Conservation (phyloP, 352 stramenopile species). For the Globisporangium nunn region DNA sequence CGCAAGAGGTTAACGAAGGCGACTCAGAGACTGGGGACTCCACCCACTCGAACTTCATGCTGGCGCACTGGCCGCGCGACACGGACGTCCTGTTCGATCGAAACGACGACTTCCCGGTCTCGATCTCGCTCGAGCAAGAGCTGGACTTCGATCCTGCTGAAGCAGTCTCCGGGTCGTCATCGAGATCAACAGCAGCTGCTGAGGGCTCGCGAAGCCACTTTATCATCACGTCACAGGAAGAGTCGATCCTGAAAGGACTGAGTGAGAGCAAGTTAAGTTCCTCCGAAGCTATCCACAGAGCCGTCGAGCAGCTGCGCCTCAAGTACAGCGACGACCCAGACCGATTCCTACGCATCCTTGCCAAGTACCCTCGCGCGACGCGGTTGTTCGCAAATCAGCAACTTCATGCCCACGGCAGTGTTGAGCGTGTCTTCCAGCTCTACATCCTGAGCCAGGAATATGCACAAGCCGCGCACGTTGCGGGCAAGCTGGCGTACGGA, state of each 20-base stretch:
- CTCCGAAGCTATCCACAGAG: conserved; percentile 33
- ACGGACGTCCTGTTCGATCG: conserved; percentile 30
- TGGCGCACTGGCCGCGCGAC: conserved; percentile 48
- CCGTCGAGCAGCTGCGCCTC: conserved; percentile 24
- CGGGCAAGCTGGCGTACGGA: conserved; percentile 40
- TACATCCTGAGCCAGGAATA: conserved; percentile 18
- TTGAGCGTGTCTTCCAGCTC: conserved; percentile 26
- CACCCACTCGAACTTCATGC: conserved; percentile 28
- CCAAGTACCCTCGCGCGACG: conserved; percentile 34
- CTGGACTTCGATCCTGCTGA: conserved; percentile 12
- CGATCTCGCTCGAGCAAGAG: conserved; percentile 29
- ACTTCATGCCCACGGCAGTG: conserved; percentile 24
- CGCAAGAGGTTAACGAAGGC: neutral
- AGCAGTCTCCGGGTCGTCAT: neutral
- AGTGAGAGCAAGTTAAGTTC: conserved; percentile 39
- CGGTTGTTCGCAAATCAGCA: conserved; percentile 36
- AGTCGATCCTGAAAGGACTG: conserved; percentile 37
- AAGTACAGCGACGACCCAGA: conserved; percentile 21
- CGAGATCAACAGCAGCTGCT: neutral
- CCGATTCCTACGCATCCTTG: conserved; percentile 25
- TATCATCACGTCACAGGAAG: conserved; percentile 18
- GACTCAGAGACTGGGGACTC: conserved; percentile 11
- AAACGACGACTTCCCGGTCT: conserved; percentile 25
- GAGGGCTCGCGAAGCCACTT: neutral
- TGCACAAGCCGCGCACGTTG: conserved; percentile 21